Evolutionary conservation across 345 rosid species (phyloP).

Genomic region (Citrus medica): DNA sequence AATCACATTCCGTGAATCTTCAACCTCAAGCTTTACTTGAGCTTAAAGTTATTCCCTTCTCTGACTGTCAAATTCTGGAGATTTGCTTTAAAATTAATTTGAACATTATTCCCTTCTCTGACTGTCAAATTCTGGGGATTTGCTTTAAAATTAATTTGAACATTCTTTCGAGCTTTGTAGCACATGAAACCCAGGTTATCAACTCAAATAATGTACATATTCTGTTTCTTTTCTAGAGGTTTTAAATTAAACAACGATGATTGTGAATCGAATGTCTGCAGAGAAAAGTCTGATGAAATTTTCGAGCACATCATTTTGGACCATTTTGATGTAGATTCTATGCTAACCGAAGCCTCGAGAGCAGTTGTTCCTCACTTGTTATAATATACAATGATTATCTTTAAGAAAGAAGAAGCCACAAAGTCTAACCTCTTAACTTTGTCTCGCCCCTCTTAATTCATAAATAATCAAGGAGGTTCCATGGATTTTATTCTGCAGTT

Average conservation of each 20-base stretch:
- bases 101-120: no score
- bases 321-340: not conserved
- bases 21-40: not conserved
- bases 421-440: not conserved
- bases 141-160: no score
- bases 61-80: not conserved
- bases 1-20: not conserved
- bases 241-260: slow-evolving; percentile 4
- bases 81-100: not conserved
- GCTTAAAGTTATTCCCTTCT: not conserved
- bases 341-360: not conserved
- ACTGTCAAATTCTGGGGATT: no score
- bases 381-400: not conserved
- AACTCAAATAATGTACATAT: not conserved
- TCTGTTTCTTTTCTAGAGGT: not conserved
- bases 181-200: not conserved
- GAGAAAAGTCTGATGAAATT: not conserved
- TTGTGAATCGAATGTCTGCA: not conserved
- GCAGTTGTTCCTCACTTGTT: not conserved
- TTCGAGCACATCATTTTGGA: not conserved
- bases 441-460: not conserved
- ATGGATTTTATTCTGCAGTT: not conserved
- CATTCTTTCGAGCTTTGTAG: not conserved
- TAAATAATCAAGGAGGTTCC: not conserved
- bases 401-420: not conserved